phyloP scores from a whole-genome alignment of 768 basidiomycete species.

The Phylloporus sp. region DNA sequence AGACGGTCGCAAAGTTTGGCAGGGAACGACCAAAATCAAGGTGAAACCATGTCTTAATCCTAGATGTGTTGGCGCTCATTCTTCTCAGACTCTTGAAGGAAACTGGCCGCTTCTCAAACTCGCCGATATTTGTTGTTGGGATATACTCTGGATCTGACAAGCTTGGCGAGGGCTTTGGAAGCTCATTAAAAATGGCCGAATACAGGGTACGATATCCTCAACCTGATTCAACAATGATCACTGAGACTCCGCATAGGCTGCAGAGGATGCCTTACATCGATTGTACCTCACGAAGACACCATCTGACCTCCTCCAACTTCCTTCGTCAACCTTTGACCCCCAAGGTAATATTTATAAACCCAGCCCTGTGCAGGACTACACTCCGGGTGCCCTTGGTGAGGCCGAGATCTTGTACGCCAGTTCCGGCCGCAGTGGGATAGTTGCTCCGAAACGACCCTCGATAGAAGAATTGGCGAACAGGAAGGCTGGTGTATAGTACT shows the following conservation, averaged over 20 bases:
- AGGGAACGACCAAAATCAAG: slow-evolving; percentile 66
- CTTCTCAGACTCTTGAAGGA: slow-evolving; percentile 75
- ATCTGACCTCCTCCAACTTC: slow-evolving; percentile 61
- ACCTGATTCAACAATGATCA: not conserved
- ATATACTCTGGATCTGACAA: slow-evolving; percentile 81
- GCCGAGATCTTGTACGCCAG: slow-evolving; percentile 69
- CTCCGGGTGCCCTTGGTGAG: slow-evolving; percentile 51
- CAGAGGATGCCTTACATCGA: slow-evolving; percentile 80
- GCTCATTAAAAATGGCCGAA: slow-evolving; percentile 92
- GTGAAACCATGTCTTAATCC: slow-evolving; percentile 32
- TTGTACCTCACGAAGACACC: slow-evolving; percentile 81
- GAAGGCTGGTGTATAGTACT: slow-evolving; percentile 27
- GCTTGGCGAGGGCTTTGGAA: slow-evolving; percentile 93
- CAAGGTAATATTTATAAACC: slow-evolving; percentile 51
- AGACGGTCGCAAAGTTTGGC: slow-evolving; percentile 67
- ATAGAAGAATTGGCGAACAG: slow-evolving; percentile 20
- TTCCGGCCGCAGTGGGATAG: slow-evolving; percentile 50
- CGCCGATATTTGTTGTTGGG: slow-evolving; percentile 94
- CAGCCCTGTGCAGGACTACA: slow-evolving; percentile 45
- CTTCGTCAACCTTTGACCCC: slow-evolving; percentile 70
- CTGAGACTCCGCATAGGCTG: slow-evolving; percentile 47
- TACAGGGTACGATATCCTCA: slow-evolving; percentile 57
- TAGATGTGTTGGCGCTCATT: not conserved
- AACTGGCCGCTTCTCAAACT: slow-evolving; percentile 86
- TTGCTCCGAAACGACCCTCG: slow-evolving; percentile 31